Percentiles rank a stretch among this genome's conserved stretches.
These are phyloP conservation scores for Flammula alnicola DNA, from an alignment of 1,284 basidiomycete species.

Conservation along the genomic window DNA sequence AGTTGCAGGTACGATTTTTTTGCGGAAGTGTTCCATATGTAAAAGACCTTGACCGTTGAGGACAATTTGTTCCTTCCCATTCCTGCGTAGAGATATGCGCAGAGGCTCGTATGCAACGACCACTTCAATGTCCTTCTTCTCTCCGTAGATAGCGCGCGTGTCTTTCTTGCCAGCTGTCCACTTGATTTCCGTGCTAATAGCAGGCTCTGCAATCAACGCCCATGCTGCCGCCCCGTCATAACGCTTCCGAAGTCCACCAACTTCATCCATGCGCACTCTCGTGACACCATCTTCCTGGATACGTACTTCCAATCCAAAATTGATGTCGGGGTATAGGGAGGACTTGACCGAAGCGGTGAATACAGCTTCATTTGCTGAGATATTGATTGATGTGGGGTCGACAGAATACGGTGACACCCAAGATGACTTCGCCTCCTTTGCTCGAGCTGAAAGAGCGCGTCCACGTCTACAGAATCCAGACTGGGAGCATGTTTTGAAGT, in stretches of 20 bases:
- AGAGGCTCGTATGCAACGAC: conserved; percentile 77
- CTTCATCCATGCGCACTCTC: conserved; percentile 86
- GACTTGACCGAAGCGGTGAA: conserved; percentile 79
- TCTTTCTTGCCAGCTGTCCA: conserved; percentile 71
- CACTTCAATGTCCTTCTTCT: conserved; percentile 65
- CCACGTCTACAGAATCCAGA: conserved; percentile 91
- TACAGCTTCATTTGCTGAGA: conserved; percentile 58
- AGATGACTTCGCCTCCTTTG: conserved; percentile 53
- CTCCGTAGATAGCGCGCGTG: conserved; percentile 60
- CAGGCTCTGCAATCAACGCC: conserved; percentile 79
- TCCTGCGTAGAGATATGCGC: conserved; percentile 70
- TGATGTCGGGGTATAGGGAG: conserved; percentile 80
- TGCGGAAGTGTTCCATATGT: conserved; percentile 97
- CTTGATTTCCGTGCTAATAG: conserved; percentile 52
- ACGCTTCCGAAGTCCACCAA: conserved; percentile 74
- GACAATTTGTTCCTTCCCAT: conserved; percentile 84
- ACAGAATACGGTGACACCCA: conserved; percentile 90
- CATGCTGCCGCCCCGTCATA: conserved; percentile 91
- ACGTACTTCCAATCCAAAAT: conserved; percentile 80
- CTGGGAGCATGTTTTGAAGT: conserved; percentile 92
- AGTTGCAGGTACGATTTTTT: conserved; percentile 55
- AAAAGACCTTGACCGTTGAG: conserved; percentile 90
- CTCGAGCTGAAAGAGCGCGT: conserved; percentile 76
- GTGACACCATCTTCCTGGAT: conserved; percentile 86
- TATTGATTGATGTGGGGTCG: conserved; percentile 54